Evolutionary conservation across 371 early-diverging fungal genomes (phyloP).

Genomic region (Rhizopus arrhizus): DNA sequence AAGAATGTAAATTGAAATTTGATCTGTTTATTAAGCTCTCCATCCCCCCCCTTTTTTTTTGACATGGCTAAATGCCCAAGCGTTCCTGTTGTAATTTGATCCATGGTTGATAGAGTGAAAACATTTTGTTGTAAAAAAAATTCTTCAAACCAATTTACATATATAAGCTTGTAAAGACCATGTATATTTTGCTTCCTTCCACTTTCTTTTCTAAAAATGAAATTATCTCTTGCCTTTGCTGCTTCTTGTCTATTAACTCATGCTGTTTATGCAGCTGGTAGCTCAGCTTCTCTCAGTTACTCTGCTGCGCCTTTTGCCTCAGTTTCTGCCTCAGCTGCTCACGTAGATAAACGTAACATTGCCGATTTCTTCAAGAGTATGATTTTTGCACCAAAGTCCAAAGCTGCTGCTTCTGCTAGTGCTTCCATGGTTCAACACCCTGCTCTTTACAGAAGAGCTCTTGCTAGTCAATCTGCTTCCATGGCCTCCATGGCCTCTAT

Average conservation of each 20-base stretch:
- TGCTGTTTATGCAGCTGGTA: slow-evolving; percentile 18
- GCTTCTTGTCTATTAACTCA: slow-evolving; percentile 24
- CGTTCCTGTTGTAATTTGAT: slow-evolving; percentile 6
- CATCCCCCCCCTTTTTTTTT: not conserved
- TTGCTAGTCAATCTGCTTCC: slow-evolving; percentile 3
- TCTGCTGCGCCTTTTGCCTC: slow-evolving; percentile 11
- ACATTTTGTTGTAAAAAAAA: slow-evolving; percentile 4
- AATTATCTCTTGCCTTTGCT: slow-evolving; percentile 26
- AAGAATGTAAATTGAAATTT: slow-evolving; percentile 5
- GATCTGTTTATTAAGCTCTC: not conserved
- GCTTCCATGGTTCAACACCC: not conserved
- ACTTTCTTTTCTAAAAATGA: slow-evolving; percentile 16
- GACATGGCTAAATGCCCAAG: not conserved
- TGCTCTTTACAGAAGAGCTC: not conserved
- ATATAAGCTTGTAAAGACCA: not conserved
- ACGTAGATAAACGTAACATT: slow-evolving; percentile 8
- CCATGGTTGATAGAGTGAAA: slow-evolving; percentile 1
- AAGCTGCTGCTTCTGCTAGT: not conserved
- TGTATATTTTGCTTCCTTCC: not conserved
- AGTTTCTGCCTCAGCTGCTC: slow-evolving; percentile 10
- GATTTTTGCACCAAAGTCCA: not conserved
- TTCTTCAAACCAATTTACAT: not conserved
- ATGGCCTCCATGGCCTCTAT: slow-evolving; percentile 1
- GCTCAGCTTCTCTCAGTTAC: slow-evolving; percentile 1
- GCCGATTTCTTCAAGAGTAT: not conserved